phyloP scores from a whole-genome alignment of 306 rosid genomes.

The Begonia peltatifolia region DNA sequence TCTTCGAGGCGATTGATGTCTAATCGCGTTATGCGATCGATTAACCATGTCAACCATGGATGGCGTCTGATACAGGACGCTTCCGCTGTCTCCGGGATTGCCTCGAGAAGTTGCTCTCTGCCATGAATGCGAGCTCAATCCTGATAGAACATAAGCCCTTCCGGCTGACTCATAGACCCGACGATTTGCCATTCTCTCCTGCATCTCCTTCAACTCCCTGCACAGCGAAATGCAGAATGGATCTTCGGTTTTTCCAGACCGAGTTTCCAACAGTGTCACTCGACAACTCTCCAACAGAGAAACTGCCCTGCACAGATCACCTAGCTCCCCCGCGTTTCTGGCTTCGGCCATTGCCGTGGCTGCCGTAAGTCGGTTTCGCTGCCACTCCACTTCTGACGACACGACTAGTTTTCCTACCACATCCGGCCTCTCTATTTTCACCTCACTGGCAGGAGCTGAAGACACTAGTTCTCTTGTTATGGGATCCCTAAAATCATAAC shows the following conservation, averaged over 20 bases:
- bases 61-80: slow-evolving; percentile 68
- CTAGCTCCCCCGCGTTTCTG: slow-evolving; percentile 54
- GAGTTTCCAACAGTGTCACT: slow-evolving; percentile 35
- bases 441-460: slow-evolving; percentile 35
- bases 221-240: slow-evolving; percentile 43
- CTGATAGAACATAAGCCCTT: slow-evolving; percentile 79
- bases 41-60: slow-evolving; percentile 79
- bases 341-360: slow-evolving; percentile 74
- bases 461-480: slow-evolving; percentile 47
- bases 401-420: slow-evolving; percentile 25
- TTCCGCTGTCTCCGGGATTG: slow-evolving; percentile 64
- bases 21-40: slow-evolving; percentile 29
- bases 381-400: slow-evolving; percentile 77
- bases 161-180: slow-evolving; percentile 73
- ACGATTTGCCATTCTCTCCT: slow-evolving; percentile 75
- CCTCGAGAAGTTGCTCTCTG: slow-evolving; percentile 95
- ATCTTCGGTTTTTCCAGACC: slow-evolving; percentile 53
- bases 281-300: slow-evolving; percentile 46
- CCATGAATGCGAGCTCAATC: slow-evolving; percentile 84
- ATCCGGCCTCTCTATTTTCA: slow-evolving; percentile 59
- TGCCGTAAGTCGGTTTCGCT: slow-evolving; percentile 50
- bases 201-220: slow-evolving; percentile 83
- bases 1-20: slow-evolving; percentile 18
- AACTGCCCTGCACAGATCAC: slow-evolving; percentile 61
- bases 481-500: slow-evolving; percentile 45